Conservation (phyloP, 2,329 filamentous ascomycete species). For the Lithohypha guttulata region DNA sequence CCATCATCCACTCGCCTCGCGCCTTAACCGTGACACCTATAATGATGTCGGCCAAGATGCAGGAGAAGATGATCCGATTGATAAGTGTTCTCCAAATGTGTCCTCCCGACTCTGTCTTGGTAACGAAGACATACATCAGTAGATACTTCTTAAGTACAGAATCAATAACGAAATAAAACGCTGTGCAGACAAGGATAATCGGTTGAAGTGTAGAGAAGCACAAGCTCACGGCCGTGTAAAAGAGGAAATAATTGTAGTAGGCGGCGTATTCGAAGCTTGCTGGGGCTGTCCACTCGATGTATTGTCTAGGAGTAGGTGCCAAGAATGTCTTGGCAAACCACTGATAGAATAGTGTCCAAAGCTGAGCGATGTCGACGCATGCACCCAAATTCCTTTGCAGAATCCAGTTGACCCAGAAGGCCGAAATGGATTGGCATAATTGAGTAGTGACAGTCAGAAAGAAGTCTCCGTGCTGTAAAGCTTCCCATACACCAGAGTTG, state of each 20-base stretch:
- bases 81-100: slow-evolving; percentile 84
- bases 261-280: slow-evolving; percentile 88
- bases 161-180: slow-evolving; percentile 81
- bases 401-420: slow-evolving; percentile 91
- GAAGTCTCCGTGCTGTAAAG: slow-evolving; percentile 54
- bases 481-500: slow-evolving; percentile 52
- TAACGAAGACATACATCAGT: slow-evolving; percentile 86
- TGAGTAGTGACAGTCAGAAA: slow-evolving; percentile 57
- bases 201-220: slow-evolving; percentile 80
- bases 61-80: slow-evolving; percentile 82
- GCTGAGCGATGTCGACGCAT: slow-evolving; percentile 82
- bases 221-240: slow-evolving; percentile 80
- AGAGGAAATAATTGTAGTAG: slow-evolving; percentile 98
- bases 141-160: slow-evolving; percentile 91
- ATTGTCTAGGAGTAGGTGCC: slow-evolving; percentile 75
- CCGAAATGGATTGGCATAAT: slow-evolving; percentile 62
- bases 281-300: slow-evolving; percentile 87
- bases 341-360: slow-evolving; percentile 72
- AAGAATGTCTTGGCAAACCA: slow-evolving; percentile 78
- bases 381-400: slow-evolving; percentile 87
- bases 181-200: slow-evolving; percentile 72
- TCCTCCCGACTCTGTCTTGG: slow-evolving; percentile 91
- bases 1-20: slow-evolving; percentile 54
- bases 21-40: slow-evolving; percentile 67
- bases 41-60: slow-evolving; percentile 66